A percentile compares a stretch with the other conserved stretches of the same genome.
phyloP scores from a whole-genome alignment of 2,329 filamentous ascomycete species.

The Calonectria fujianensis region DNA sequence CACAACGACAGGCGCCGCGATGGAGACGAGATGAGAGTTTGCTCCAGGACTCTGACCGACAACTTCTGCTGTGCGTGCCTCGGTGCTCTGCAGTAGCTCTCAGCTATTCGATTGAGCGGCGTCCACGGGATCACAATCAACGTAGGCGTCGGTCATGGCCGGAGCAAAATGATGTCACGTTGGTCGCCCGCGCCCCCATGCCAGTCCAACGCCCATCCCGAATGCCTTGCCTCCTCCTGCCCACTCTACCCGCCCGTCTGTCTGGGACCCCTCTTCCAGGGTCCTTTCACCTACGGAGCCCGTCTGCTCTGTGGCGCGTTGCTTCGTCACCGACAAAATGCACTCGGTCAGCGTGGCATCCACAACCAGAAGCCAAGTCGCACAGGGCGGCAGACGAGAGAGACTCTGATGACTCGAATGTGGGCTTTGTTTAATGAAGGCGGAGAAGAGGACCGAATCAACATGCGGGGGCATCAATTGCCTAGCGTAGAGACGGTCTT shows the following conservation, averaged over 20 bases:
- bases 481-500: constrained; percentile 15
- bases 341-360: constrained; percentile 37
- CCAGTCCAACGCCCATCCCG: constrained; percentile 27
- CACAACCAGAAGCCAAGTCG: constrained; percentile 34
- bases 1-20: constrained; percentile 19
- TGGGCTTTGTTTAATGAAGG: constrained; percentile 23
- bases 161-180: constrained; percentile 42
- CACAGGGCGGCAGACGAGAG: constrained; percentile 15
- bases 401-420: constrained; percentile 26
- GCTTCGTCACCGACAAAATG: constrained; percentile 38
- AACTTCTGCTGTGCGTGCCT: constrained; percentile 13
- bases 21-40: constrained; percentile 20
- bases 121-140: constrained; percentile 40
- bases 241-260: constrained; percentile 18
- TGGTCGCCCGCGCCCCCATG: constrained; percentile 35
- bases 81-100: constrained; percentile 34
- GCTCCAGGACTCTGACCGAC: constrained; percentile 16
- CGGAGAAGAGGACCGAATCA: constrained; percentile 24
- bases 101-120: constrained; percentile 20
- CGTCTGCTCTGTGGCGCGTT: constrained; percentile 22
- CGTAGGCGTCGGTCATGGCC: constrained; percentile 37
- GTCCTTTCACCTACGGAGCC: constrained; percentile 24
- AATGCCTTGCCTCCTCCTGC: constrained; percentile 22
- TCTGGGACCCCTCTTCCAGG: constrained; percentile 29
- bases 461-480: constrained; percentile 27